Percentiles rank a stretch among this genome's conserved stretches.
phyloP scores from a whole-genome alignment of 352 stramenopile genomes.

The Globisporangium abappressorium region DNA sequence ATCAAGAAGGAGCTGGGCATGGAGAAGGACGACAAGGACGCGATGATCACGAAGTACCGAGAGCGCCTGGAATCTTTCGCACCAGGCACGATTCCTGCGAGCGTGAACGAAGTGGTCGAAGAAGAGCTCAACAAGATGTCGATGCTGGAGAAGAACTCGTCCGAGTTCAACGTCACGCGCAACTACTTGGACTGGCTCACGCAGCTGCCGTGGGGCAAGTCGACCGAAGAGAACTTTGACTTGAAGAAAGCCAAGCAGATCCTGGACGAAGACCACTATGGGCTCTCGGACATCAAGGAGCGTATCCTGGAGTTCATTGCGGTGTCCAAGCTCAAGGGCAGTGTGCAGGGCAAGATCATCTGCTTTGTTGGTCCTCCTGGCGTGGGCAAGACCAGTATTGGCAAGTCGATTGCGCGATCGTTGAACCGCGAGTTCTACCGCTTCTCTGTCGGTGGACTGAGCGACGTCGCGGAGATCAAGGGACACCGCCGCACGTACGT shows the following conservation, averaged over 20 bases:
- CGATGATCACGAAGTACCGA: conserved; percentile 95
- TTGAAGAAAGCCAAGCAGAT: conserved; percentile 91
- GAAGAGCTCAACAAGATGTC: conserved; percentile 98
- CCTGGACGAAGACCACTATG: conserved; percentile 97
- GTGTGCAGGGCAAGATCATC: conserved; percentile 97
- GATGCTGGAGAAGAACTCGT: conserved; percentile 97
- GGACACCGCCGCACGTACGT: conserved; percentile 98
- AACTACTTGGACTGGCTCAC: conserved; percentile 99
- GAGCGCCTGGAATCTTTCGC: conserved; percentile 75
- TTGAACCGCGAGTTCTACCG: conserved; percentile 98
- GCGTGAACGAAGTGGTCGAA: conserved; percentile 94
- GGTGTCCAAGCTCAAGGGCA: conserved; percentile 95
- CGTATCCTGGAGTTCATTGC: conserved; percentile 99
- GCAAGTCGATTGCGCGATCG: conserved; percentile 94
- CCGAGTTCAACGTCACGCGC: conserved; percentile 98
- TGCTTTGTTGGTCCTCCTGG: conserved; percentile 95
- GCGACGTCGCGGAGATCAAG: conserved; percentile 98
- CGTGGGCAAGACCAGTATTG: conserved; percentile 95
- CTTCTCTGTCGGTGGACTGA: conserved; percentile 97
- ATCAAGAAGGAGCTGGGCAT: conserved; percentile 99
- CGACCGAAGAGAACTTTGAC: conserved; percentile 97
- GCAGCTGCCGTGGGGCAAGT: conserved; percentile 95
- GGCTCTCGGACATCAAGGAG: conserved; percentile 98
- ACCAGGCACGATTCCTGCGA: conserved; percentile 59
- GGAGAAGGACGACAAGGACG: conserved; percentile 99